Conservation (phyloP, 352 stramenopile genomes). For the Thalassiosira hispida region DNA sequence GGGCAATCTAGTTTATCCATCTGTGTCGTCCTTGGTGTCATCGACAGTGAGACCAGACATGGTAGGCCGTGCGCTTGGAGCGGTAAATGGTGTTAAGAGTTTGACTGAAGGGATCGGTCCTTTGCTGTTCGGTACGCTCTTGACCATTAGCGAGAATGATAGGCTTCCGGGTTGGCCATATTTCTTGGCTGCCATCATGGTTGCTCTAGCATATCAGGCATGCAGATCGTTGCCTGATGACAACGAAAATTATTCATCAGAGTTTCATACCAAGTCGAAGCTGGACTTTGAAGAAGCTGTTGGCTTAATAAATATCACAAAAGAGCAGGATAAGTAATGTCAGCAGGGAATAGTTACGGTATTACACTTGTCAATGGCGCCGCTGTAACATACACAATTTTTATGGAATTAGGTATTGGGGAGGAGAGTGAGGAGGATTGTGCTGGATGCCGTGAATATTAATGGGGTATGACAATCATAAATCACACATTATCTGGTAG, state of each 20-base stretch:
- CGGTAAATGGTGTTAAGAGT: conserved; percentile 88
- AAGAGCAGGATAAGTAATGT: conserved; percentile 38
- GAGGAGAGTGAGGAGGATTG: too few relatives aligned
- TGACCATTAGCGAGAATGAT: conserved; percentile 75
- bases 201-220: conserved; percentile 59
- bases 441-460: too few relatives aligned
- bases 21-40: conserved; percentile 78
- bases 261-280: conserved; percentile 7
- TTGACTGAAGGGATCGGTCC: conserved; percentile 87
- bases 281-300: conserved; percentile 45
- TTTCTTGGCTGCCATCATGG: conserved; percentile 67
- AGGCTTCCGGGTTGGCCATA: conserved; percentile 78
- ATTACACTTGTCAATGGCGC: too few relatives aligned
- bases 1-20: conserved; percentile 86
- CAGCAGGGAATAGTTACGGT: conserved; percentile 1
- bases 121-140: conserved; percentile 71
- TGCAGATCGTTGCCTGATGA: conserved; percentile 54
- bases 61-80: conserved; percentile 86
- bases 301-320: conserved; percentile 28
- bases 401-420: too few relatives aligned
- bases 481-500: too few relatives aligned
- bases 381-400: too few relatives aligned
- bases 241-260: conserved; percentile 5
- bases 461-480: too few relatives aligned
- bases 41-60: conserved; percentile 72